Percentiles rank a stretch among this genome's conserved stretches.
phyloP scores from a whole-genome alignment of 2,329 filamentous ascomycete genomes.

The Reticulascus tulasneorum region DNA sequence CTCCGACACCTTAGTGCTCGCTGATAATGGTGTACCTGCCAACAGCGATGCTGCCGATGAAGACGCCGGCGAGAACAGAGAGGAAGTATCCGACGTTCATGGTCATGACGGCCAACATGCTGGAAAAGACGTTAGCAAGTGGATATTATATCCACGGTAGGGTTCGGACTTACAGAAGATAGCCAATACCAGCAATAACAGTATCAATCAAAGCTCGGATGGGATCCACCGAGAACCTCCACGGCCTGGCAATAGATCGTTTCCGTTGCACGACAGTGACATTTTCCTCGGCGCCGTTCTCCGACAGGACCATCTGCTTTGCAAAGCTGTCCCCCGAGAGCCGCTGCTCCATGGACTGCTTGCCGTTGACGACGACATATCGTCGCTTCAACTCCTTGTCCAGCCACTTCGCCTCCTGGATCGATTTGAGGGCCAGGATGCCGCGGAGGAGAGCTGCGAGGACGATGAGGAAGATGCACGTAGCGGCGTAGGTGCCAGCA shows the following conservation, averaged over 20 bases:
- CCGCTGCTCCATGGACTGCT: slow-evolving; percentile 54
- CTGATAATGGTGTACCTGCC: slow-evolving; percentile 60
- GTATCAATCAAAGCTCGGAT: slow-evolving; percentile 68
- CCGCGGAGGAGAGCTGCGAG: slow-evolving; percentile 67
- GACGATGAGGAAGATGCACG: slow-evolving; percentile 84
- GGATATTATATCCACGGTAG: no score
- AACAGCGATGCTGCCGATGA: slow-evolving; percentile 79
- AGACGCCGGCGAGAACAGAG: slow-evolving; percentile 73
- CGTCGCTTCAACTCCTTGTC: slow-evolving; percentile 69
- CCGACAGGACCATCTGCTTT: slow-evolving; percentile 64
- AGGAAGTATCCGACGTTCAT: slow-evolving; percentile 83
- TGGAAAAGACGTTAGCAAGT: slow-evolving; percentile 27
- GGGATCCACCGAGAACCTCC: slow-evolving; percentile 77
- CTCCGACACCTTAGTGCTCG: slow-evolving; percentile 38
- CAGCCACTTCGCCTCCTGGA: slow-evolving; percentile 60
- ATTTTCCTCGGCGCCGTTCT: slow-evolving; percentile 76
- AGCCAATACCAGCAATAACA: slow-evolving; percentile 71
- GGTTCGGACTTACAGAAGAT: slow-evolving; percentile 68
- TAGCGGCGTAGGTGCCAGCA: slow-evolving; percentile 74
- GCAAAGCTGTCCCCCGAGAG: slow-evolving; percentile 56
- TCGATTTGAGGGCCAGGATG: slow-evolving; percentile 68
- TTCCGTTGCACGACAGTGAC: slow-evolving; percentile 68
- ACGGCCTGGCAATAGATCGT: slow-evolving; percentile 56
- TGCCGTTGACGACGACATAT: slow-evolving; percentile 70
- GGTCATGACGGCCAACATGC: slow-evolving; percentile 91